phyloP scores from a whole-genome alignment of 768 basidiomycete species.

The Sutorius australiensis region DNA sequence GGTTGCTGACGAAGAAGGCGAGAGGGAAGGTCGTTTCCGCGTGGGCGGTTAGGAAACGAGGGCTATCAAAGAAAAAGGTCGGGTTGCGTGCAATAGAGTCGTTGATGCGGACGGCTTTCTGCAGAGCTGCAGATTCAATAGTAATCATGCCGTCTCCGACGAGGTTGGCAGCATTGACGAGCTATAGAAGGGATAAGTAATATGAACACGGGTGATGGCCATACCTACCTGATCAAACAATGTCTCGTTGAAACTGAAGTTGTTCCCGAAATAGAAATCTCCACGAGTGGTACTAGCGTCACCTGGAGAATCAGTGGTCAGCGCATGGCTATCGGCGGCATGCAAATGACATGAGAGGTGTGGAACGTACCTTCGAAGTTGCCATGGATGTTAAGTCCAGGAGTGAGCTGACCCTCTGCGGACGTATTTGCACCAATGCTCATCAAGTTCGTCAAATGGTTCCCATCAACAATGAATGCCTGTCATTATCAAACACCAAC shows the following conservation, averaged over 20 bases:
- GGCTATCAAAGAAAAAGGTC: too few relatives aligned
- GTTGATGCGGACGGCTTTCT: too few relatives aligned
- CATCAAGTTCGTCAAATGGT: constrained; percentile 28
- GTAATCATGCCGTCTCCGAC: not conserved
- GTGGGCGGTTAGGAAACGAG: too few relatives aligned
- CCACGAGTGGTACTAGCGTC: too few relatives aligned
- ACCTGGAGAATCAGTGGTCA: not conserved
- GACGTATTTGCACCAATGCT: constrained; percentile 22
- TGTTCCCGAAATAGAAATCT: too few relatives aligned
- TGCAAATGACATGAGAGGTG: not conserved
- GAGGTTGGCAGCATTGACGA: not conserved
- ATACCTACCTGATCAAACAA: too few relatives aligned
- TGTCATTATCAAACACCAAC: not conserved
- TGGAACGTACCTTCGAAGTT: not conserved
- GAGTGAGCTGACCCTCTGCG: constrained; percentile 3
- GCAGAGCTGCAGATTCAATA: too few relatives aligned
- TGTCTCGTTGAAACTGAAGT: too few relatives aligned
- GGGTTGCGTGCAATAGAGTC: too few relatives aligned
- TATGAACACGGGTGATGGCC: too few relatives aligned
- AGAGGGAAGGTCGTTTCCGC: constrained; percentile 3
- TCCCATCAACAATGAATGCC: constrained; percentile 24
- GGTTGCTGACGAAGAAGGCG: constrained; percentile 24
- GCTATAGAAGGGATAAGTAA: not conserved
- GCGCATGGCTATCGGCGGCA: not conserved
- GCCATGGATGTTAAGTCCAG: not conserved